phyloP scores from a whole-genome alignment of 2,329 filamentous ascomycete genomes.

The Microsporum audouinii region DNA sequence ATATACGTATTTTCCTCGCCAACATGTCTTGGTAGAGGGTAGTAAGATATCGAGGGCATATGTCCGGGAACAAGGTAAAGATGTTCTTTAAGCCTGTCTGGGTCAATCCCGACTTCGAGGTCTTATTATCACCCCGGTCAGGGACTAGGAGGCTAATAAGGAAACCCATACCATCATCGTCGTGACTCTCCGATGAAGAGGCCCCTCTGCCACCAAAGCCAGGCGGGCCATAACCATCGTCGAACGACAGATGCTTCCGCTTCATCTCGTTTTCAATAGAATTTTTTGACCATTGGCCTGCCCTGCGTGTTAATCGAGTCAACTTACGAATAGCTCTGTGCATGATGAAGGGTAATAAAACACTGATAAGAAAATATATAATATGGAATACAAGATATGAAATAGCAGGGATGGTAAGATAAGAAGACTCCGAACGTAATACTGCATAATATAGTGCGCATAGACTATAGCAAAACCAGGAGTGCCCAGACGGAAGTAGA shows the following conservation, averaged over 20 bases:
- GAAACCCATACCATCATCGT: background rate
- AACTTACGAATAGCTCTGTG: no score
- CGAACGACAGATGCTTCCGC: background rate
- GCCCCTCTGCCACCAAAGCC: background rate
- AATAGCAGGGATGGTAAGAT: no score
- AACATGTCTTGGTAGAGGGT: slow-evolving; percentile 23
- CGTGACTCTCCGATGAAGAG: background rate
- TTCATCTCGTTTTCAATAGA: background rate
- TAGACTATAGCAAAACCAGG: no score
- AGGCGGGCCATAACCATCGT: background rate
- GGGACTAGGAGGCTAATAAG: background rate
- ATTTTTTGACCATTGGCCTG: no score
- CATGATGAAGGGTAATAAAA: no score
- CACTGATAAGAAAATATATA: no score
- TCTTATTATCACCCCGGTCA: background rate
- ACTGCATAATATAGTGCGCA: no score
- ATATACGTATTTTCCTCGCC: background rate
- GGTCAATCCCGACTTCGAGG: background rate
- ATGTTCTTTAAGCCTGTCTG: slow-evolving; percentile 19
- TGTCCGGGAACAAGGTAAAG: slow-evolving; percentile 38
- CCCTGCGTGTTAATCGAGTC: no score
- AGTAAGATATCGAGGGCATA: slow-evolving; percentile 33
- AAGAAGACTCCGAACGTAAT: no score
- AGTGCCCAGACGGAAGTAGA: no score
- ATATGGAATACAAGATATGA: no score